Percentiles rank a stretch among this genome's conserved stretches.
Evolutionary conservation across 1,139 yeast species (phyloP).

Genomic region (Suhomyces coccinellae): DNA sequence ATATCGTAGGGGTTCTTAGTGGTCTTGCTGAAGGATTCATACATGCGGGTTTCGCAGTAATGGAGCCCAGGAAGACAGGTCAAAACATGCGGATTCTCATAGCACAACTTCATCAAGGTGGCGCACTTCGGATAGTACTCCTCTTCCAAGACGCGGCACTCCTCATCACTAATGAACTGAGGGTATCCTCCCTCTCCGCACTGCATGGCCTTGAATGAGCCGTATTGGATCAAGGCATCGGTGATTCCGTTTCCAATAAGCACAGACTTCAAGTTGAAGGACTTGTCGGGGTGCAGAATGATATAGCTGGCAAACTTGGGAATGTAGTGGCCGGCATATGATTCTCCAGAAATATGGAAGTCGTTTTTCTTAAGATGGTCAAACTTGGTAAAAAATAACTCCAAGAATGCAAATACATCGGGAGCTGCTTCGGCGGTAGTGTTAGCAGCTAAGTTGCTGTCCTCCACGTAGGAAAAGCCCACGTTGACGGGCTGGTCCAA

Average conservation of each 20-base stretch:
- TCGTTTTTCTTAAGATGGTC: constrained; percentile 46
- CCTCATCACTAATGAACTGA: constrained; percentile 47
- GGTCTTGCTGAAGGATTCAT: constrained; percentile 11
- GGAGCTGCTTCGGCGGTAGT: constrained; percentile 69
- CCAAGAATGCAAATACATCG: constrained; percentile 56
- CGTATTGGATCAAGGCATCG: constrained; percentile 67
- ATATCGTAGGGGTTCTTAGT: constrained; percentile 16
- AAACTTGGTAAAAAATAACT: constrained; percentile 23
- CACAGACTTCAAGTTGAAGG: constrained; percentile 65
- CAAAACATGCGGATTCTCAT: constrained; percentile 9
- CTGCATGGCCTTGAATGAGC: constrained; percentile 73
- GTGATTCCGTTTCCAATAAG: constrained; percentile 82
- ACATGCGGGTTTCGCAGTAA: constrained; percentile 9
- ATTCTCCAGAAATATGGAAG: constrained; percentile 83
- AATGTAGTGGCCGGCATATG: constrained; percentile 82
- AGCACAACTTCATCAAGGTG: constrained; percentile 12
- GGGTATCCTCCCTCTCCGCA: constrained; percentile 78
- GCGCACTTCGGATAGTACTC: constrained; percentile 13
- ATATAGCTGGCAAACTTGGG: constrained; percentile 77
- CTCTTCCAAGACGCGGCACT: constrained; percentile 36
- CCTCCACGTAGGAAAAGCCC: constrained; percentile 52
- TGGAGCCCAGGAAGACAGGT: constrained; percentile 15
- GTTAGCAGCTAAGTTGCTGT: constrained; percentile 37
- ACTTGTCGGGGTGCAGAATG: constrained; percentile 56
- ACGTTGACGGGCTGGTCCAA: constrained; percentile 51